Evolutionary conservation across 2,329 filamentous ascomycete species (phyloP), one percentile per base, ranked within the genome.

Genomic region (Colletotrichum sojae): DNA sequence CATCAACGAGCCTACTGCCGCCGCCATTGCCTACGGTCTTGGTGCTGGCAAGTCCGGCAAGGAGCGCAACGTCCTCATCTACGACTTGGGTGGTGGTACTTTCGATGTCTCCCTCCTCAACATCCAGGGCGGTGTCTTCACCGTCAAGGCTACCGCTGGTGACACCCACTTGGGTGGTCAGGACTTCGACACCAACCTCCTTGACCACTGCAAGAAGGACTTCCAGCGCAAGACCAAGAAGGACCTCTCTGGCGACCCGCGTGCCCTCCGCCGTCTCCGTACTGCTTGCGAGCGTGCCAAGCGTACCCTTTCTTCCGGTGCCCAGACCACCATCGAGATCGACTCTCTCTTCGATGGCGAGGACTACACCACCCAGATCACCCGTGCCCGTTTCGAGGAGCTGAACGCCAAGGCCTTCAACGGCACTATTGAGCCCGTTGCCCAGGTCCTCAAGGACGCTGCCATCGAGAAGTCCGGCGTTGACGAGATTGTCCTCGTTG

Each of bases 241-340:
- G 82, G 89, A 95, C 78, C 87, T 97, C 73, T 91, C 89, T 70
- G 88, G 89, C 74, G 96, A 98, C 81, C 85, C 96, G 75, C 94
- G 96, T 85, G 96, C 96, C 73, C 93, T 99, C 73, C 94, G 96
- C 82, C 92, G 96, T 88, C 93, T 99, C 79, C 91, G 96, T 78
- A 98, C 96, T 78, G 95, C 95, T 85, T 98, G 96, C 86, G 96
- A 99, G 89, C 95, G 96, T 90, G 96, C 96, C 85, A 99, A 99
- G 94, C 92, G 96, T 86, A 98, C 96, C 73, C 90, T 98, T 63
- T 98, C 96, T 82, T 97, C 94, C 85, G 95, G 94, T 84, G 95
- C 96, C 71, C 95, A 98, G 87, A 97, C 96, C 79, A 97, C 94
- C 77, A 94, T 98, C 77, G 96, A 99, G 87, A 98, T 98, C 78